Evolutionary conservation across 1,139 yeast species (phyloP).

Genomic region (Pneumocystis jirovecii): DNA sequence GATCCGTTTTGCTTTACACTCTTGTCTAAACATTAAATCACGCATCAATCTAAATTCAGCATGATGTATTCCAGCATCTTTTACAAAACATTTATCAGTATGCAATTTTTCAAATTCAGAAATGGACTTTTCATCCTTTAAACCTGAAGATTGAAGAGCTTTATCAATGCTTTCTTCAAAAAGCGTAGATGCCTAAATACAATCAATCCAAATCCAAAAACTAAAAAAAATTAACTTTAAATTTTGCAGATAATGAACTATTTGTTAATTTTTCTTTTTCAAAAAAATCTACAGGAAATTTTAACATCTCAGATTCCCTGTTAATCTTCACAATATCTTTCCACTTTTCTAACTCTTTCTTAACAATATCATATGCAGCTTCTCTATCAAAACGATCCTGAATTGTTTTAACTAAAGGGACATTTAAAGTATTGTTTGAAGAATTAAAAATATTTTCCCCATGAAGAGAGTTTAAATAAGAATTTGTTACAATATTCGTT

Average conservation of each 20-base stretch:
- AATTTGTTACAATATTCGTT: constrained; percentile 27
- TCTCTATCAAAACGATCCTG: constrained; percentile 74
- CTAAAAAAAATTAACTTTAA: constrained; percentile 21
- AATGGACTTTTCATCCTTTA: constrained; percentile 59
- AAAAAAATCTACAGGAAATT: constrained; percentile 43
- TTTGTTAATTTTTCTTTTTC: constrained; percentile 29
- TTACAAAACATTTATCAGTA: constrained; percentile 57
- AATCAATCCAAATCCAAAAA: constrained; percentile 37
- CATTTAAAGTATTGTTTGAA: constrained; percentile 39
- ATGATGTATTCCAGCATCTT: constrained; percentile 64
- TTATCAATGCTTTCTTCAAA: constrained; percentile 52
- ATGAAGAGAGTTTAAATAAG: constrained; percentile 25
- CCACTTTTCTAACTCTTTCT: constrained; percentile 80
- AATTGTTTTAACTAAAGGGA: constrained; percentile 74
- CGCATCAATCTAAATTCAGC: constrained; percentile 81
- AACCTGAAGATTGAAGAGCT: constrained; percentile 48
- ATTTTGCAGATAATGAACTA: constrained; percentile 31
- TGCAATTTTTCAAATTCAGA: constrained; percentile 79
- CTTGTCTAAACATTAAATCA: constrained; percentile 91
- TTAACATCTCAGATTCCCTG: constrained; percentile 69
- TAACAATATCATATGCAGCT: constrained; percentile 83
- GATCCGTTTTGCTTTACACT: constrained; percentile 73
- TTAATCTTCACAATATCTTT: constrained; percentile 63
- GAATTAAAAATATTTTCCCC: constrained; percentile 12
- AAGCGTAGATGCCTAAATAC: constrained; percentile 35